Base-by-base conservation (phyloP, 495 filamentous ascomycete genomes). In the Bacidia gigantensis region DNA sequence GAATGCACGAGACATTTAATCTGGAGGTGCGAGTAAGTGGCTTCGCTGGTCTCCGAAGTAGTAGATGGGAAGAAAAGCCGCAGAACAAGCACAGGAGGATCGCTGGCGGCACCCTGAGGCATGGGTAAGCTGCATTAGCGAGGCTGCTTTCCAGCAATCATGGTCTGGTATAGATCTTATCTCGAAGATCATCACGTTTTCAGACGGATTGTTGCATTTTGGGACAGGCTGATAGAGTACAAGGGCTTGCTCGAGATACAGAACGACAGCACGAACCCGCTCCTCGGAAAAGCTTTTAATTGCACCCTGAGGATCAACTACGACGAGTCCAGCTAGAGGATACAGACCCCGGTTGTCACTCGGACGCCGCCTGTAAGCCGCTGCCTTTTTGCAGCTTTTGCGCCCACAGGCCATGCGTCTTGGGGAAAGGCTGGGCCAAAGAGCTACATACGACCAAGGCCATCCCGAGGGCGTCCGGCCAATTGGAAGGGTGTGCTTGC, bases 131-230 rank as follows among this genome's bases (percentile, higher is more conserved):
- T 50, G 47, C 47, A 50, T 29, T 3, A 50, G 26, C 47, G 12
- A 20, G 26, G 14, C 9, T 29, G 18, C 25, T 12, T 25, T 35
- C 25, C 24, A 38, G 3, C 3, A 38, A 38, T 35, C 9, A 21
- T 22, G 20, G 26, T 17, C 26, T 18, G 18, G 2, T 18, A 2
- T 10, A 17, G 44, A 50, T 50, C 47, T 50, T 50, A 50, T 50
- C 47, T 29, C 20, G 12, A 38, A 21, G 47, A 50, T 29, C 26
- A 35, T n/a, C 47, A 35, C 47, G 47, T 50, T 50, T 50, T 17
- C 9, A 18, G 14, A 22, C 20, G 41, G 9, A 35, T 35, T 5
- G 29, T 35, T 35, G 29, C 29, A 35, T 35, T 35, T 35, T 35
- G 29, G 14, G 29, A 5, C 5, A 14, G 7, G 29, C n/a, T n/a